phyloP scores from a whole-genome alignment of 768 basidiomycete genomes.

The Agaricus blazei region DNA sequence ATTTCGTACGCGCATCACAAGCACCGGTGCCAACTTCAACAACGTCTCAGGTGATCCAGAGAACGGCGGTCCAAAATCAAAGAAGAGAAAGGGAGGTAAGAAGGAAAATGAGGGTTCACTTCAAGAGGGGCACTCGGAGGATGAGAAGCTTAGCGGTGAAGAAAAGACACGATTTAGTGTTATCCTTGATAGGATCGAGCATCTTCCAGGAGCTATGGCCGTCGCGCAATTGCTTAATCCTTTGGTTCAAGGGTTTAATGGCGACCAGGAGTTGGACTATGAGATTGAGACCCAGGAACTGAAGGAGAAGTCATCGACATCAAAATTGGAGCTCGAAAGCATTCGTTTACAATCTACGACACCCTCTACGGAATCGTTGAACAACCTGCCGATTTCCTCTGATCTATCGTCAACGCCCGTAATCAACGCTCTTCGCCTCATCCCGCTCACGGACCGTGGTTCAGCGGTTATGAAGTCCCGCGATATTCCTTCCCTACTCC shows the following conservation, averaged over 20 bases:
- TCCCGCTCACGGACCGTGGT: slow-evolving; percentile 82
- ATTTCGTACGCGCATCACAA: slow-evolving; percentile 42
- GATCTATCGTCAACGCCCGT: slow-evolving; percentile 21
- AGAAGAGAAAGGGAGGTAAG: neutral
- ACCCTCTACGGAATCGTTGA: neutral
- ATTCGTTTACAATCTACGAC: neutral
- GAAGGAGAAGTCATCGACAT: neutral
- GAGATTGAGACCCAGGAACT: neutral
- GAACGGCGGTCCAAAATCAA: slow-evolving; percentile 1
- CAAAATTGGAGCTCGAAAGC: neutral
- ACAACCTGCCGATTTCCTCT: neutral
- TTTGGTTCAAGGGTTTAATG: slow-evolving; percentile 11
- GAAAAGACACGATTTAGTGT: slow-evolving; percentile 69
- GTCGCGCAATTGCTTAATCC: slow-evolving; percentile 77
- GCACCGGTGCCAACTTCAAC: slow-evolving; percentile 42
- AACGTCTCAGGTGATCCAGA: slow-evolving; percentile 37
- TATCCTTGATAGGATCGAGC: slow-evolving; percentile 86
- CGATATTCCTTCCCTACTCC: slow-evolving; percentile 59
- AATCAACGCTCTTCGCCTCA: slow-evolving; percentile 78
- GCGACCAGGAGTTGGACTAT: neutral
- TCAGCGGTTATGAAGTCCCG: slow-evolving; percentile 87
- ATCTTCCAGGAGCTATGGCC: slow-evolving; percentile 86
- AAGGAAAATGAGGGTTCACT: neutral
- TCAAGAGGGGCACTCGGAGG: neutral
- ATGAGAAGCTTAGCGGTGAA: slow-evolving; percentile 3